phyloP scores from a whole-genome alignment of 2,329 filamentous ascomycete species.

The Phialophora expanda region DNA sequence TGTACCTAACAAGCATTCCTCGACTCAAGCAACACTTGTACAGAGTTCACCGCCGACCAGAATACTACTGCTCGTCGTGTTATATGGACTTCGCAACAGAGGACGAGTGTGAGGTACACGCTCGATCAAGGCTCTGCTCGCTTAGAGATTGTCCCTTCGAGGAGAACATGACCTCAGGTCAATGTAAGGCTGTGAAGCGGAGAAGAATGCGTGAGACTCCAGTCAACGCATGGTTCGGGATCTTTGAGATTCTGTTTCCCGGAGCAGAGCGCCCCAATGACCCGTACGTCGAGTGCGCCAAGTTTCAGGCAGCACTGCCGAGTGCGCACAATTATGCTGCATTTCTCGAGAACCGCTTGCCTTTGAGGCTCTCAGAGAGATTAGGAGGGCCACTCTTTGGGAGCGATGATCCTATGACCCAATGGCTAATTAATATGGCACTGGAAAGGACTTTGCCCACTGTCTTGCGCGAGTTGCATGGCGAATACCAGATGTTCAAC shows the following conservation, averaged over 20 bases:
- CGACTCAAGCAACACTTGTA: slow-evolving; percentile 33
- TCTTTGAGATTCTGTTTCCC: slow-evolving; percentile 32
- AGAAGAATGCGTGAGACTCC: slow-evolving; percentile 14
- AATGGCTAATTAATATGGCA: slow-evolving; percentile 15
- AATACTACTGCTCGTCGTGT: slow-evolving; percentile 25
- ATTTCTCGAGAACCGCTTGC: slow-evolving; percentile 16
- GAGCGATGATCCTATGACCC: background rate
- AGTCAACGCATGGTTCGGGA: slow-evolving; percentile 25
- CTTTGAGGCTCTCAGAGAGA: slow-evolving; percentile 9
- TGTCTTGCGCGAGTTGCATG: slow-evolving; percentile 3
- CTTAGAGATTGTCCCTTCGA: slow-evolving; percentile 16
- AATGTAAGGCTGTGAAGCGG: slow-evolving; percentile 25
- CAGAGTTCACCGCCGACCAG: slow-evolving; percentile 24
- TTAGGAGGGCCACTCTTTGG: slow-evolving; percentile 16
- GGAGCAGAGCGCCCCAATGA: slow-evolving; percentile 17
- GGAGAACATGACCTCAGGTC: slow-evolving; percentile 29
- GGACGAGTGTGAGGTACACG: slow-evolving; percentile 1
- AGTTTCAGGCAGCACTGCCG: background rate
- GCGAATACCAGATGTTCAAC: background rate
- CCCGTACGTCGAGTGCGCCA: slow-evolving; percentile 19
- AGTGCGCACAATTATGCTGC: slow-evolving; percentile 10
- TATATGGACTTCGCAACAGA: slow-evolving; percentile 15
- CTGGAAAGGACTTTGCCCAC: slow-evolving; percentile 15
- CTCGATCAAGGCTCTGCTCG: slow-evolving; percentile 7
- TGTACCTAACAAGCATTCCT: slow-evolving; percentile 21